Evolutionary conservation across 2,329 filamentous ascomycete genomes (phyloP).

Genomic region (Herpomyces periplanetae): DNA sequence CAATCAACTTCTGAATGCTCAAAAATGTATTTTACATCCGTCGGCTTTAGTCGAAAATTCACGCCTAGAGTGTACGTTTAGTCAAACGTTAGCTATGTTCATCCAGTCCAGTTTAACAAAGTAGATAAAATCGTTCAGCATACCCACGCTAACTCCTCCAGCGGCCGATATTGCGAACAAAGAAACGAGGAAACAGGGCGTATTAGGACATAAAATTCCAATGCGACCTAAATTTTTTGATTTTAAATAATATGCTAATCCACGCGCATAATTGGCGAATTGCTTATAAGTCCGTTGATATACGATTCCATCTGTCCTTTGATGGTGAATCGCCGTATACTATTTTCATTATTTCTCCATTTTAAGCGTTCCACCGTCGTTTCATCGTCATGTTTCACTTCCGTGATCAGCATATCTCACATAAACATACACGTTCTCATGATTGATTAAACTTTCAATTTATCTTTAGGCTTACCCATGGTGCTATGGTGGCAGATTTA

Average conservation of each 20-base stretch:
- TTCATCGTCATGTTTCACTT: too few relatives aligned
- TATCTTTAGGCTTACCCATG: too few relatives aligned
- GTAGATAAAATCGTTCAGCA: conserved; percentile 3
- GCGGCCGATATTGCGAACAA: conserved; percentile 59
- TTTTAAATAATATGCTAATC: conserved; percentile 50
- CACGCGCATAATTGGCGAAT: conserved; percentile 46
- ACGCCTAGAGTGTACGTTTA: conserved; percentile 9
- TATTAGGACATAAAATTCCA: conserved; percentile 62
- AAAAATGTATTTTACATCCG: conserved; percentile 70
- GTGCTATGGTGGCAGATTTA: too few relatives aligned
- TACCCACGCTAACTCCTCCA: conserved; percentile 30
- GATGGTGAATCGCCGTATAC: conserved; percentile 47
- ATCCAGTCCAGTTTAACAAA: not conserved
- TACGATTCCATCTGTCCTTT: conserved; percentile 32
- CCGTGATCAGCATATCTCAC: too few relatives aligned
- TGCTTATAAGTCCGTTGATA: conserved; percentile 40
- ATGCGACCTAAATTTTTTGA: conserved; percentile 33
- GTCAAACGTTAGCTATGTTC: not conserved
- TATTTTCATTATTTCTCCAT: too few relatives aligned
- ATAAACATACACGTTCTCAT: too few relatives aligned
- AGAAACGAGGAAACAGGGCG: conserved; percentile 61
- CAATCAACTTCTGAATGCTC: conserved; percentile 47
- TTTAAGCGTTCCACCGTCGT: too few relatives aligned
- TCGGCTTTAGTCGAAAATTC: conserved; percentile 34
- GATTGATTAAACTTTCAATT: too few relatives aligned